phyloP scores from a whole-genome alignment of 805 yeast species.

The Saturnispora ahearnii region DNA sequence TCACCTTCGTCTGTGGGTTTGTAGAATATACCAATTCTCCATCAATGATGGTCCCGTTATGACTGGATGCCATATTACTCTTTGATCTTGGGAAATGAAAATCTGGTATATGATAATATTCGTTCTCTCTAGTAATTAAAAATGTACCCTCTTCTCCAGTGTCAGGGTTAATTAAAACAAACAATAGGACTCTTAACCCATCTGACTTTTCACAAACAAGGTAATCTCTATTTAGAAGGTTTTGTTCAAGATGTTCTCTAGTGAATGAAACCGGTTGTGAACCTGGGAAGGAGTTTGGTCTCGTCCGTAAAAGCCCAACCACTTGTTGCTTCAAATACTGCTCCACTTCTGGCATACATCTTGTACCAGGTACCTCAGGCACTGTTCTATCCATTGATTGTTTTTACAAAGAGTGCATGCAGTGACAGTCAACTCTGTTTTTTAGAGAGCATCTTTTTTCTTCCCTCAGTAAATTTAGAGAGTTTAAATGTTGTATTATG shows the following conservation, averaged over 20 bases:
- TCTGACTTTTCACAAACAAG: constrained; percentile 95
- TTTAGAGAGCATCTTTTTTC: background rate
- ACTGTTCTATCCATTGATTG: constrained; percentile 37
- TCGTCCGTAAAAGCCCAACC: constrained; percentile 49
- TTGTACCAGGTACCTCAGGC: constrained; percentile 81
- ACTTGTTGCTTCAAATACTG: constrained; percentile 60
- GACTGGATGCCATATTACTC: constrained; percentile 47
- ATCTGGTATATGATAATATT: constrained; percentile 70
- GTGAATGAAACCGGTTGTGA: constrained; percentile 93
- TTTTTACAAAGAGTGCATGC: background rate
- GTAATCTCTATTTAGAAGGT: constrained; percentile 64
- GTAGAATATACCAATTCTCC: constrained; percentile 84
- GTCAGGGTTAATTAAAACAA: constrained; percentile 49
- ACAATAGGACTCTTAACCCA: constrained; percentile 78
- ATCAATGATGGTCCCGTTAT: constrained; percentile 83
- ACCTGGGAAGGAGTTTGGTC: constrained; percentile 66
- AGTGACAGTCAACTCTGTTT: background rate
- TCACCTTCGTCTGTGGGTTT: constrained; percentile 43
- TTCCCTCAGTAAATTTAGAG: too few relatives aligned
- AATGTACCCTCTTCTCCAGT: constrained; percentile 82
- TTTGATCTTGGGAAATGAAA: constrained; percentile 67
- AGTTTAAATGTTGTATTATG: too few relatives aligned
- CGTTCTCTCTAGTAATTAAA: constrained; percentile 80
- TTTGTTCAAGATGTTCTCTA: constrained; percentile 55
- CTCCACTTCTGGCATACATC: constrained; percentile 64